Evolutionary conservation across 345 rosid species (phyloP).

Genomic region (Zanthoxylum bungeanum): DNA sequence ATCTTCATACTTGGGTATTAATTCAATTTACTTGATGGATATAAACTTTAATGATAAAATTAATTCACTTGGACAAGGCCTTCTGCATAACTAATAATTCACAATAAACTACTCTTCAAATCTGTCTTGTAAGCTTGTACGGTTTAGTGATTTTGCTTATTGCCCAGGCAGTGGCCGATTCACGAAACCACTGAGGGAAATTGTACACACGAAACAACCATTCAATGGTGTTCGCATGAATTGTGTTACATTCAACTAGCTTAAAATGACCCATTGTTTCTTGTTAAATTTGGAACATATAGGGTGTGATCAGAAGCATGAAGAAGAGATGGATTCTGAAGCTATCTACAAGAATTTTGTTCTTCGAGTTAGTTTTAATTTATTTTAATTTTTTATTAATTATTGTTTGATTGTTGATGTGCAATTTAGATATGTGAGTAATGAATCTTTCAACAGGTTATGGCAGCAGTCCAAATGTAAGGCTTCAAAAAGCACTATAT

Average conservation of each 20-base stretch:
- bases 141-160: neutral
- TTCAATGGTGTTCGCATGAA: slow-evolving; percentile 7
- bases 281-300: too few relatives aligned
- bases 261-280: slow-evolving; percentile 7
- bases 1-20: too few relatives aligned
- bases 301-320: slow-evolving; percentile 98
- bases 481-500: slow-evolving; percentile 57
- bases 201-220: neutral
- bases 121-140: neutral
- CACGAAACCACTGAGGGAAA: neutral
- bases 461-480: slow-evolving; percentile 94
- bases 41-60: too few relatives aligned
- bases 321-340: slow-evolving; percentile 84
- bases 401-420: too few relatives aligned
- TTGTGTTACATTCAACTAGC: neutral
- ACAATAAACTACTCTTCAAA: neutral
- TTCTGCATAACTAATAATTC: neutral
- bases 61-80: neutral
- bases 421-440: slow-evolving; percentile 13
- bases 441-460: slow-evolving; percentile 48
- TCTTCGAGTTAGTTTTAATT: slow-evolving; percentile 67
- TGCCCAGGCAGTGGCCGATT: neutral
- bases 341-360: slow-evolving; percentile 75
- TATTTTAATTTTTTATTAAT: neutral
- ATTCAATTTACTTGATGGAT: too few relatives aligned